phyloP scores from a whole-genome alignment of 2,329 filamentous ascomycete genomes.

The Gnomoniopsis smithogilvyi region DNA sequence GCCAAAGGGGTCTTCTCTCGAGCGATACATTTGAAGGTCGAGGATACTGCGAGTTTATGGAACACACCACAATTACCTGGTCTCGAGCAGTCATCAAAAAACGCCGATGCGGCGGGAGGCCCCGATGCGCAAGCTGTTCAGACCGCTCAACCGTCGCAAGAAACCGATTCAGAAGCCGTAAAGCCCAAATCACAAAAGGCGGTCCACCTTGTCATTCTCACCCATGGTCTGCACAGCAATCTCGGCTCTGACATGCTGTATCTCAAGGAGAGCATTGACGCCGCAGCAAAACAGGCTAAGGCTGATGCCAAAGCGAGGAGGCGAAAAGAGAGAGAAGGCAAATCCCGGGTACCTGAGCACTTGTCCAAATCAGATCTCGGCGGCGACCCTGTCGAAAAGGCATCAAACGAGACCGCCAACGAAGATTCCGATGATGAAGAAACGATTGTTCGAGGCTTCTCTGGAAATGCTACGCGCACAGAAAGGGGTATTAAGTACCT shows the following conservation, averaged over 20 bases:
- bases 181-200: constrained; percentile 61
- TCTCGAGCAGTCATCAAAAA: constrained; percentile 39
- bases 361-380: constrained; percentile 10
- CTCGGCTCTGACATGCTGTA: constrained; percentile 95
- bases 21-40: constrained; percentile 72
- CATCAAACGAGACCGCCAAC: constrained; percentile 23
- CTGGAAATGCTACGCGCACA: constrained; percentile 84
- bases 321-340: constrained; percentile 42
- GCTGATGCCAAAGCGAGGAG: constrained; percentile 63
- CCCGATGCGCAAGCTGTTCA: constrained; percentile 17
- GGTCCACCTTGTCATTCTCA: constrained; percentile 86
- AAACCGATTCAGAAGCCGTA: constrained; percentile 9
- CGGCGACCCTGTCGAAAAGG: neutral
- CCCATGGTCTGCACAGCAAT: constrained; percentile 94
- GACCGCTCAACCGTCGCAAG: constrained; percentile 15
- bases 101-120: constrained; percentile 15
- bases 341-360: constrained; percentile 7
- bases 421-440: constrained; percentile 62
- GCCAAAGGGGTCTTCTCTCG: constrained; percentile 79
- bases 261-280: constrained; percentile 95
- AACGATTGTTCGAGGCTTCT: constrained; percentile 85
- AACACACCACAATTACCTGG: constrained; percentile 82
- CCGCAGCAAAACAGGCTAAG: constrained; percentile 70
- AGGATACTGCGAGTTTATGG: constrained; percentile 89
- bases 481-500: constrained; percentile 97